Percentiles rank a stretch among this genome's conserved stretches.
phyloP scores from a whole-genome alignment of 2,329 filamentous ascomycete species.

The Talaromyces funiculosus region DNA sequence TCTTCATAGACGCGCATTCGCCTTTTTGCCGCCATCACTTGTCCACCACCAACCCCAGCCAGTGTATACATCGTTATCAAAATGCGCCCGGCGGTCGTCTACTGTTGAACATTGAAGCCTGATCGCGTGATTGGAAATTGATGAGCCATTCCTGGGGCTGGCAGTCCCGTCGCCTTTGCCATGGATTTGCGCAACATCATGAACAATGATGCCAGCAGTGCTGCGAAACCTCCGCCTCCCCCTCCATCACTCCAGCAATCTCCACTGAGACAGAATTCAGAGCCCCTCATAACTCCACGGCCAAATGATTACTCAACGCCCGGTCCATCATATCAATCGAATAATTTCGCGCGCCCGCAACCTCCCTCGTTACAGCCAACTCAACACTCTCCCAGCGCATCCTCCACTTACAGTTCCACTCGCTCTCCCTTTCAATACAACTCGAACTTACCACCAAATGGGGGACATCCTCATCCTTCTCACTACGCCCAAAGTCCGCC shows the following conservation, averaged over 20 bases:
- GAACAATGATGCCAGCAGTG: conserved; percentile 39
- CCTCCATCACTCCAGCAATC: conserved; percentile 22
- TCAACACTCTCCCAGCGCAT: conserved; percentile 40
- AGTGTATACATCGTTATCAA: not conserved
- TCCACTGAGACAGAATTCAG: conserved; percentile 26
- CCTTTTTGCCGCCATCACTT: not conserved
- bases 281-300: conserved; percentile 23
- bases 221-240: conserved; percentile 25
- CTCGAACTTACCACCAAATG: conserved; percentile 27
- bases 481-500: conserved; percentile 31
- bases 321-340: conserved; percentile 22
- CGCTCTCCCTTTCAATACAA: conserved; percentile 39
- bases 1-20: conserved; percentile 11
- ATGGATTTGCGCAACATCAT: conserved; percentile 53
- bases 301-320: conserved; percentile 19
- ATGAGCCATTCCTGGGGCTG: conserved; percentile 12
- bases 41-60: not conserved
- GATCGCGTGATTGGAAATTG: conserved; percentile 12
- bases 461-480: conserved; percentile 24
- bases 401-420: conserved; percentile 33
- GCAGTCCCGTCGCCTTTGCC: conserved; percentile 22
- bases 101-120: not conserved
- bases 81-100: not conserved
- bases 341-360: conserved; percentile 27
- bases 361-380: conserved; percentile 43